These are phyloP conservation scores for Eucalyptus victrix DNA, from an alignment of 345 rosid species.

Conservation along the genomic window DNA sequence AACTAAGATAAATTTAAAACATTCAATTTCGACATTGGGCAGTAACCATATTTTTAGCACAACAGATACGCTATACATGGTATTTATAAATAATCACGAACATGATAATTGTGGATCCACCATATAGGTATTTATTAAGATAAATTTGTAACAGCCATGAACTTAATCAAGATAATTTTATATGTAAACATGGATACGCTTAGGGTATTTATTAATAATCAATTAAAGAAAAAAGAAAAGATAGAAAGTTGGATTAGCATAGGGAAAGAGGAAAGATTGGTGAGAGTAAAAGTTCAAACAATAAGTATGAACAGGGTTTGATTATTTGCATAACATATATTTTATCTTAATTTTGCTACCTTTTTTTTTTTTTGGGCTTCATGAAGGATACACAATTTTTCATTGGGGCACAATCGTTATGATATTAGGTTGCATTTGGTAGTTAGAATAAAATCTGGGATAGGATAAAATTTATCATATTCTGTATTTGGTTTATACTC, in stretches of 20 bases:
- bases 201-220: not conserved
- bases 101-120: not conserved
- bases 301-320: not conserved
- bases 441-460: no score
- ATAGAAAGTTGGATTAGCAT: not conserved
- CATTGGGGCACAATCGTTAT: not conserved
- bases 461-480: no score
- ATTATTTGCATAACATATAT: not conserved
- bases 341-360: not conserved
- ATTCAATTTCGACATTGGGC: not conserved
- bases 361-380: not conserved
- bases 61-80: not conserved
- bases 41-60: not conserved
- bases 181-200: not conserved
- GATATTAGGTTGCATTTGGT: not conserved
- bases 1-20: not conserved
- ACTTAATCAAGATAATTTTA: not conserved
- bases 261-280: not conserved
- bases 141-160: not conserved
- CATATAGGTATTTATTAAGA: not conserved
- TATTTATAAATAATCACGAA: not conserved
- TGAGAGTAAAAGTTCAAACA: not conserved
- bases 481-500: accelerated
- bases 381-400: not conserved
- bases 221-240: not conserved